phyloP scores from a whole-genome alignment of 2,329 filamentous ascomycete genomes.

The Neofusicoccum sp. region DNA sequence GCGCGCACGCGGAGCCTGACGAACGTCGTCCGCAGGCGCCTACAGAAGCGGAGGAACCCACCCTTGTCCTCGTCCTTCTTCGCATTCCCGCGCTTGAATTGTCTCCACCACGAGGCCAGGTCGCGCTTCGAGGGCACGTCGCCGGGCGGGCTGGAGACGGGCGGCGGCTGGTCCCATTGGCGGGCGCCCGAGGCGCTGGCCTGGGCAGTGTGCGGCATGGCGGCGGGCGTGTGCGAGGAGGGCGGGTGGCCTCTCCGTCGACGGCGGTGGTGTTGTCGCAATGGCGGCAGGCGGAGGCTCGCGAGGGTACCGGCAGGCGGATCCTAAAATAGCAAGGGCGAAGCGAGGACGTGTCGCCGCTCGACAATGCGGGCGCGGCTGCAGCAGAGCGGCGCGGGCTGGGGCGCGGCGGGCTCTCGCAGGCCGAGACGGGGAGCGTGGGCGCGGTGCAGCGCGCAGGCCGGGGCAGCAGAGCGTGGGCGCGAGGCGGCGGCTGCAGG shows the following conservation, averaged over 20 bases:
- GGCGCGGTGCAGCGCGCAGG: constrained; percentile 5
- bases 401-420: constrained; percentile 7
- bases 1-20: constrained; percentile 9
- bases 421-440: not conserved
- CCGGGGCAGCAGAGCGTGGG: constrained; percentile 10
- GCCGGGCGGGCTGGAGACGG: constrained; percentile 51
- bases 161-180: constrained; percentile 42
- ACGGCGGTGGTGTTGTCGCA: constrained; percentile 15
- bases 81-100: constrained; percentile 68
- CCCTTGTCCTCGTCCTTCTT: constrained; percentile 64
- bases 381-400: constrained; percentile 14
- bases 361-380: constrained; percentile 8
- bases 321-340: constrained; percentile 19
- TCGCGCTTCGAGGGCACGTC: constrained; percentile 84
- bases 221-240: constrained; percentile 23
- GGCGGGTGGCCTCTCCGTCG: constrained; percentile 28
- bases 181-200: constrained; percentile 37
- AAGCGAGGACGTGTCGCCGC: constrained; percentile 17
- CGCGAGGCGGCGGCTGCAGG: constrained; percentile 17
- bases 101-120: constrained; percentile 95
- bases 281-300: constrained; percentile 16
- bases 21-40: constrained; percentile 14
- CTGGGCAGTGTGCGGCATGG: constrained; percentile 41
- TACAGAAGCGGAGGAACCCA: constrained; percentile 27
- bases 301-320: constrained; percentile 3